Base-by-base conservation (phyloP, 345 rosid species). In the Citrus inodora region DNA sequence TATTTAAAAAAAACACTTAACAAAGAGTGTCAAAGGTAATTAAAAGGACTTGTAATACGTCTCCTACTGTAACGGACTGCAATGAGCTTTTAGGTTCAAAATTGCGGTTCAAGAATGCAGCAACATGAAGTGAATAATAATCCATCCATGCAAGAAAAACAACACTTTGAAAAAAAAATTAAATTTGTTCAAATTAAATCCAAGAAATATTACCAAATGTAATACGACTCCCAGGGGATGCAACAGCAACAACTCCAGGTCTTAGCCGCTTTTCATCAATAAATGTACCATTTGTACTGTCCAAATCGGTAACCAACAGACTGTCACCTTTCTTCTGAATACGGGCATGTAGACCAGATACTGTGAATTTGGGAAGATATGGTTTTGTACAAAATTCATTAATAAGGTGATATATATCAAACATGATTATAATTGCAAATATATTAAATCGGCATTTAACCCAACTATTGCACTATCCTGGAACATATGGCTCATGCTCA, bases 201-300 rank as follows among this genome's bases (percentile, higher is more conserved):
- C 13, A 21, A 61, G 64, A 64, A 38, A 5, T 13, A 7, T 59
- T 91, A 92, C 99, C 96, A 67, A 93, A 95, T 27, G 82, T 91
- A 86, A 95, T 77, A 70, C 76, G 76, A 38, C 87, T 90, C 56
- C 97, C 99, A 0, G 94, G 79, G 27, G 90, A 65, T 59, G 84
- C 92, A 75, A 83, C 42, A 24, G 87, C 80, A 30, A 81, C 84
- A 76, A 86, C 91, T 76, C 97, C 98, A 42, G 99, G 98, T 55
- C 60, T 87, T 33, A 95, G 80, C 40, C 91, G 89, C 79, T 79
- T 86, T 59, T 91, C 85, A 79, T 91, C 84, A 25, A 96, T 84
- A 84, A 89, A 96, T 16, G 99, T 92, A 51, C 97, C 98, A 28
- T 92, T 96, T 2, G 98, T 96, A 67, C 99, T 92, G 78, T 92